These are phyloP conservation scores for Aspergillus bertholletiae DNA, from an alignment of 495 filamentous ascomycete genomes.

Conservation along the genomic window DNA sequence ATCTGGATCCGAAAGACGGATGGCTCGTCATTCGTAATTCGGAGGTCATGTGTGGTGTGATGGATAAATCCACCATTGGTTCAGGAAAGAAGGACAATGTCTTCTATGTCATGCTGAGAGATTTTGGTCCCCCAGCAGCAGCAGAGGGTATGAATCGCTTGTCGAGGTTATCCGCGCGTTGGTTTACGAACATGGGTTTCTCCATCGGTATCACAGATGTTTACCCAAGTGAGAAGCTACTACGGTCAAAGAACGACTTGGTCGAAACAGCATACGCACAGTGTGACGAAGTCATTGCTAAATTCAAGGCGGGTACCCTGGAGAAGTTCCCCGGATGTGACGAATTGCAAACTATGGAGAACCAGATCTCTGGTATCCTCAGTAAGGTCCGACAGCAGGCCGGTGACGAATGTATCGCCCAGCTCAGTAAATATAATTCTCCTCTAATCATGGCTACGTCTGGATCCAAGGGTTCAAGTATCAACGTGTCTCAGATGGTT, in stretches of 20 bases:
- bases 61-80: slow-evolving; percentile 96
- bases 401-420: slow-evolving; percentile 85
- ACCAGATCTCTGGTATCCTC: slow-evolving; percentile 82
- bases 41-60: slow-evolving; percentile 95
- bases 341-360: slow-evolving; percentile 89
- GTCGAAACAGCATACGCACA: slow-evolving; percentile 74
- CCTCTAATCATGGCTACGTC: slow-evolving; percentile 96
- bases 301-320: slow-evolving; percentile 73
- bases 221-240: slow-evolving; percentile 67
- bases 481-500: slow-evolving; percentile 99
- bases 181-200: slow-evolving; percentile 86
- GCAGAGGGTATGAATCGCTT: slow-evolving; percentile 92
- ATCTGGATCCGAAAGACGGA: slow-evolving; percentile 79
- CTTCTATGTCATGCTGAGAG: slow-evolving; percentile 93
- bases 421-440: slow-evolving; percentile 87
- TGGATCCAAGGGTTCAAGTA: slow-evolving; percentile 91
- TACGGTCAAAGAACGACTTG: slow-evolving; percentile 65
- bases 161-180: slow-evolving; percentile 83
- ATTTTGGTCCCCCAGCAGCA: slow-evolving; percentile 86
- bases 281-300: slow-evolving; percentile 80
- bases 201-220: slow-evolving; percentile 96
- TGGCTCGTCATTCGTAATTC: slow-evolving; percentile 93
- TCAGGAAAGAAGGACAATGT: slow-evolving; percentile 96
- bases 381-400: slow-evolving; percentile 86
- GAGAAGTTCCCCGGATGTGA: slow-evolving; percentile 84